A percentile compares a stretch with the other conserved stretches of the same genome.
Evolutionary conservation across 192 early-diverging fungal genomes (phyloP).

Genomic region (Spinellus fusiger): DNA sequence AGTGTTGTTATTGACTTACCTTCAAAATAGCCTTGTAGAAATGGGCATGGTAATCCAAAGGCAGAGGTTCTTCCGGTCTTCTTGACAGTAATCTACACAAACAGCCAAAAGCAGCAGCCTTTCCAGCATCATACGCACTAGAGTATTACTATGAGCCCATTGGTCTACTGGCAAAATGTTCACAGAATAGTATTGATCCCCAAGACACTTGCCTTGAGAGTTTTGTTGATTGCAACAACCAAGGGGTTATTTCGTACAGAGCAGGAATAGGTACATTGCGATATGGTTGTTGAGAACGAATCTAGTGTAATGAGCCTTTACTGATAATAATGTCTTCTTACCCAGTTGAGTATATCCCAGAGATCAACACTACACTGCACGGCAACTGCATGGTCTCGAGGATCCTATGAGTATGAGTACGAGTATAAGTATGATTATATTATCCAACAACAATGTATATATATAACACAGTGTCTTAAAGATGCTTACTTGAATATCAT

Average conservation of each 20-base stretch:
- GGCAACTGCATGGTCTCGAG: conserved; percentile 55
- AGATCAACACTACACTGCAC: conserved; percentile 61
- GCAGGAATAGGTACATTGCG: conserved; percentile 51
- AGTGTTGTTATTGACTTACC: conserved; percentile 30
- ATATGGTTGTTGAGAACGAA: conserved; percentile 53
- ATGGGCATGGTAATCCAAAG: conserved; percentile 49
- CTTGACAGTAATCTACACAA: conserved; percentile 76
- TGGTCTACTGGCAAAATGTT: no score
- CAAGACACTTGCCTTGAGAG: conserved; percentile 51
- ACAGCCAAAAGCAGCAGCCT: conserved; percentile 58
- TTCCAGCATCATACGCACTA: conserved; percentile 59
- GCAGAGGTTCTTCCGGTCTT: conserved; percentile 59
- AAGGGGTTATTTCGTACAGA: conserved; percentile 69
- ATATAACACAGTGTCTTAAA: background rate
- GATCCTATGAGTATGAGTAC: conserved; percentile 29
- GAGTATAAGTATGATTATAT: background rate
- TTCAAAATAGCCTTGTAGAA: conserved; percentile 69
- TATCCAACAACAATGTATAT: background rate
- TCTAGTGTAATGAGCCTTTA: conserved; percentile 15
- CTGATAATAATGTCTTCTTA: conserved; percentile 11
- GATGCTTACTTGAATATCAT: conserved; percentile 52
- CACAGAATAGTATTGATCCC: no score
- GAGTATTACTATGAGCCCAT: no score
- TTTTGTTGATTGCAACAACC: conserved; percentile 72
- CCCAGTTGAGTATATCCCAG: conserved; percentile 57